phyloP scores from a whole-genome alignment of 2,329 filamentous ascomycete species.

The Exophiala calicioides region DNA sequence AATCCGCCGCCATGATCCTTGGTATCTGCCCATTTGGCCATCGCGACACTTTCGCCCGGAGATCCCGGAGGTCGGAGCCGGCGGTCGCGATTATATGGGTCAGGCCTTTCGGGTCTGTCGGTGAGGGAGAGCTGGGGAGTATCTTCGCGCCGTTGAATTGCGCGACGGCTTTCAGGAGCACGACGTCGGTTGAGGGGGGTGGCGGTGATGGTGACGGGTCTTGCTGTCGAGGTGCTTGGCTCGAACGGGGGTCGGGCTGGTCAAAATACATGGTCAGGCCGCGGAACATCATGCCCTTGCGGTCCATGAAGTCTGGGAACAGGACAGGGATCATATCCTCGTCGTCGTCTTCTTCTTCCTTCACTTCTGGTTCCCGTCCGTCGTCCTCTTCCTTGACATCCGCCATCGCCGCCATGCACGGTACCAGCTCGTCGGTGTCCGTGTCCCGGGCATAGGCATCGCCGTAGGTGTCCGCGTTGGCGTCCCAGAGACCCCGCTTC shows the following conservation, averaged over 20 bases:
- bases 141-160: slow-evolving; percentile 69
- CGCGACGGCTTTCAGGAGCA: no score
- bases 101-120: slow-evolving; percentile 42
- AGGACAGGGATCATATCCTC: slow-evolving; percentile 32
- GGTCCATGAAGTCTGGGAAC: slow-evolving; percentile 18
- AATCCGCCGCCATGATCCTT: slow-evolving; percentile 66
- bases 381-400: slow-evolving; percentile 30
- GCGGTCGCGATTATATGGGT: slow-evolving; percentile 64
- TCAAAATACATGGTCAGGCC: slow-evolving; percentile 49
- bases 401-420: slow-evolving; percentile 39
- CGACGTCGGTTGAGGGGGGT: no score
- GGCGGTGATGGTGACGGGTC: background rate
- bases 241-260: slow-evolving; percentile 6
- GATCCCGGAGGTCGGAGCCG: slow-evolving; percentile 44
- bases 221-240: background rate
- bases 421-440: slow-evolving; percentile 60
- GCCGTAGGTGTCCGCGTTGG: slow-evolving; percentile 72
- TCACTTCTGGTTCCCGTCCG: no score
- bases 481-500: slow-evolving; percentile 47
- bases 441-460: slow-evolving; percentile 81
- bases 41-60: slow-evolving; percentile 35
- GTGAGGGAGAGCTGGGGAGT: slow-evolving; percentile 1
- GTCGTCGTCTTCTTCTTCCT: no score
- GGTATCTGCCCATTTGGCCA: slow-evolving; percentile 56
- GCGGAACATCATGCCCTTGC: slow-evolving; percentile 51